phyloP scores from a whole-genome alignment of 345 rosid genomes.

The Iberis pinnata region DNA sequence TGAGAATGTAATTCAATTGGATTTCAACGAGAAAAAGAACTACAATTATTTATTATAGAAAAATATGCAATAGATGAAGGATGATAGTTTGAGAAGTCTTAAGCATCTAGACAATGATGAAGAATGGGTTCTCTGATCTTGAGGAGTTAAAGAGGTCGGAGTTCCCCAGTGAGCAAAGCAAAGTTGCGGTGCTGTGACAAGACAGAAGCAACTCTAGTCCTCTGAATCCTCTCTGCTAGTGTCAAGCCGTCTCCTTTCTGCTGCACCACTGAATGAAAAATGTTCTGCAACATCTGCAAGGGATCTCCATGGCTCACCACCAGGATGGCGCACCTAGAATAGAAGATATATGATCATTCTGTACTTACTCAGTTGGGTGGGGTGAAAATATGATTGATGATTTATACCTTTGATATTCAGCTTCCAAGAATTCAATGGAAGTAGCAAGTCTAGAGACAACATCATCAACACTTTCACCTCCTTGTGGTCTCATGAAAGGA shows the following conservation, averaged over 20 bases:
- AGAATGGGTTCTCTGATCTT: too few species aligned
- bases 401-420: slow-evolving; percentile 61
- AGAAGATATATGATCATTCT: too few species aligned
- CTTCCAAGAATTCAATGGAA: slow-evolving; percentile 50
- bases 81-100: too few species aligned
- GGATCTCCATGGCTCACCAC: slow-evolving; percentile 93
- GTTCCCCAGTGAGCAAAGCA: slow-evolving; percentile 71
- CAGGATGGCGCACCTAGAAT: slow-evolving; percentile 60
- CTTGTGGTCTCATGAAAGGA: slow-evolving; percentile 58
- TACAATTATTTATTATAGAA: too few species aligned
- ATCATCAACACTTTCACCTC: slow-evolving; percentile 85
- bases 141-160: too few species aligned
- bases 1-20: too few species aligned
- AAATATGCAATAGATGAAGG: too few species aligned
- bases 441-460: slow-evolving; percentile 65
- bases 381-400: too few species aligned
- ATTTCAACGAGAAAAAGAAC: too few species aligned
- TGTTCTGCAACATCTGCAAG: slow-evolving; percentile 78
- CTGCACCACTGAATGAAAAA: slow-evolving; percentile 46
- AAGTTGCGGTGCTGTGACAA: slow-evolving; percentile 77
- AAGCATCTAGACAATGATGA: too few species aligned
- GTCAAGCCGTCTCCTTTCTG: slow-evolving; percentile 27
- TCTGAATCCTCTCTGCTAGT: slow-evolving; percentile 39
- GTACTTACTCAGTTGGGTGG: too few species aligned
- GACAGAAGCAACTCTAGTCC: slow-evolving; percentile 41